Conservation (phyloP, 176 grass and related monocot species). For the Chloris gayana region DNA sequence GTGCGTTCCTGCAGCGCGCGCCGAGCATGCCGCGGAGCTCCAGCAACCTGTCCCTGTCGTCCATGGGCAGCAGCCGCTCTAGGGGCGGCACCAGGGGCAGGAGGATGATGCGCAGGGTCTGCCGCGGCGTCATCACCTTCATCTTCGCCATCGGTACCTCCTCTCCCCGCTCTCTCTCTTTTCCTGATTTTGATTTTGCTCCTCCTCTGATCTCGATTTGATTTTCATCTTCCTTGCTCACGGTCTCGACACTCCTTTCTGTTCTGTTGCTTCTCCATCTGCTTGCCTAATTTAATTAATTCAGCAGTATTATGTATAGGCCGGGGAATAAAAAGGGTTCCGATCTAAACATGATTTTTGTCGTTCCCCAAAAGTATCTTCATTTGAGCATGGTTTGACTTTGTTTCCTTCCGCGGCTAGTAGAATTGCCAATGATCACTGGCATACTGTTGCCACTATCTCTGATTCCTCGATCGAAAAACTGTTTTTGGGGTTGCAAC, state of each 20-base stretch:
- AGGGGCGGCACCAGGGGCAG: slow-evolving; percentile 31
- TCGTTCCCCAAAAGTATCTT: no score
- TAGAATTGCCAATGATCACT: no score
- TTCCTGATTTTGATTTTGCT: background rate
- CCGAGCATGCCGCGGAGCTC: slow-evolving; percentile 7
- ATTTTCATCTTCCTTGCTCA: no score
- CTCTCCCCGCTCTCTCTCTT: background rate
- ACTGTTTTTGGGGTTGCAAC: no score
- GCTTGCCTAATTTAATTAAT: background rate
- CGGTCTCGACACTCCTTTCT: no score
- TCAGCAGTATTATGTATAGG: no score
- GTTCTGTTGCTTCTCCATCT: background rate
- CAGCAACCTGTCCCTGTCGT: slow-evolving; percentile 39
- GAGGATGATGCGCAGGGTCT: slow-evolving; percentile 53
- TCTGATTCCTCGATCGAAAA: no score
- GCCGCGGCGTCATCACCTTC: slow-evolving; percentile 78
- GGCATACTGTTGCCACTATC: no score
- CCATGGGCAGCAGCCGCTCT: slow-evolving; percentile 25
- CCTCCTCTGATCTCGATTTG: background rate
- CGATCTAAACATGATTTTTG: no score
- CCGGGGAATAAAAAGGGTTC: no score
- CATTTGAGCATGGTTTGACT: no score
- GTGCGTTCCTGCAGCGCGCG: slow-evolving; percentile 33
- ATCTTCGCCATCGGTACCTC: slow-evolving; percentile 78
- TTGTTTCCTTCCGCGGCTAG: no score